Evolutionary conservation across 2,329 filamentous ascomycete species (phyloP).

Genomic region (Cryoendolithus antarcticus): DNA sequence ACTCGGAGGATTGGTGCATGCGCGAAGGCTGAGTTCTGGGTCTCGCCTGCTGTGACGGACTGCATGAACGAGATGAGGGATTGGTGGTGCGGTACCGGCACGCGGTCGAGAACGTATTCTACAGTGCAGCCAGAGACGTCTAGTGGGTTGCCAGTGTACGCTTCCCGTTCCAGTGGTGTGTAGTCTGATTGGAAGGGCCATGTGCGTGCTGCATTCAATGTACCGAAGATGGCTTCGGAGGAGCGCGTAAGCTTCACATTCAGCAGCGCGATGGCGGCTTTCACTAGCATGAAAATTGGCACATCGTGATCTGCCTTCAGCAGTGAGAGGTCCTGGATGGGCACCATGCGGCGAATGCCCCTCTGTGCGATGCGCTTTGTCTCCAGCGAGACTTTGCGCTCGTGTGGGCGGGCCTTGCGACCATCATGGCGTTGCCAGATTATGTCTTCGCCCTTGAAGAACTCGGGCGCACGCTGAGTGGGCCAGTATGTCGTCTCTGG

Average conservation of each 20-base stretch:
- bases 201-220: slow-evolving; percentile 21
- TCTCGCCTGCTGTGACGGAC: slow-evolving; percentile 19
- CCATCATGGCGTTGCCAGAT: slow-evolving; percentile 18
- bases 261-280: slow-evolving; percentile 20
- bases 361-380: slow-evolving; percentile 18
- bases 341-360: slow-evolving; percentile 17
- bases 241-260: slow-evolving; percentile 19
- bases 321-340: slow-evolving; percentile 15
- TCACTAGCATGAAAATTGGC: slow-evolving; percentile 23
- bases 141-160: slow-evolving; percentile 19
- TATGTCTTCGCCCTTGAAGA: slow-evolving; percentile 21
- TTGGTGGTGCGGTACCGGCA: slow-evolving; percentile 15
- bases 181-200: slow-evolving; percentile 23
- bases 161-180: slow-evolving; percentile 15
- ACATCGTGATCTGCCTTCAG: slow-evolving; percentile 21
- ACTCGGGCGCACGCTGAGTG: slow-evolving; percentile 19
- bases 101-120: slow-evolving; percentile 21
- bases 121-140: slow-evolving; percentile 24
- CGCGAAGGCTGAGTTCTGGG: slow-evolving; percentile 16
- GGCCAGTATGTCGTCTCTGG: slow-evolving; percentile 19
- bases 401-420: slow-evolving; percentile 13
- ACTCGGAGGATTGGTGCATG: slow-evolving; percentile 21
- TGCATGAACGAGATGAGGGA: slow-evolving; percentile 19
- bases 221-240: slow-evolving; percentile 22
- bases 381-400: slow-evolving; percentile 11